Evolutionary conservation across 148 eudicot species (phyloP).

Genomic region (Camellia japonica): DNA sequence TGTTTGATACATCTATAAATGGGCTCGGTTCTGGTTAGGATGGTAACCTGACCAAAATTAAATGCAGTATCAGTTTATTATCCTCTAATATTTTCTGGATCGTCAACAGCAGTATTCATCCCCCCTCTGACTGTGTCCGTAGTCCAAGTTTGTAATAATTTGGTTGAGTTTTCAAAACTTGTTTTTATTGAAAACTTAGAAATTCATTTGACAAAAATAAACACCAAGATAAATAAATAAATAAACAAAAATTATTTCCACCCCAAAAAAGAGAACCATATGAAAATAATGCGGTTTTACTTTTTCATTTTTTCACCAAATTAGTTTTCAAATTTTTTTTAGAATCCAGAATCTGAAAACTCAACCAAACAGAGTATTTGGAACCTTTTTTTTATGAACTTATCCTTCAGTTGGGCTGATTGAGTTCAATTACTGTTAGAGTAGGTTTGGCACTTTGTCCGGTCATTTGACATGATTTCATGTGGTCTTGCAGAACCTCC

Average conservation of each 20-base stretch:
- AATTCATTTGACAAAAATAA: no score
- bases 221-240: no score
- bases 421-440: neutral
- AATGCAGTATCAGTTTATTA: neutral
- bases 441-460: neutral
- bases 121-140: neutral
- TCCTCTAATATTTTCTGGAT: neutral
- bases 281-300: no score
- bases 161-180: neutral
- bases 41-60: neutral
- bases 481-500: conserved; percentile 60
- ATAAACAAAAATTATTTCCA: no score
- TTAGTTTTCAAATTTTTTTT: no score
- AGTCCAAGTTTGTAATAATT: neutral
- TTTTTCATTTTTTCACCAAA: no score
- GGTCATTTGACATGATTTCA: neutral
- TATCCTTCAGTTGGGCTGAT: neutral
- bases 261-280: no score
- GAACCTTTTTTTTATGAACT: neutral
- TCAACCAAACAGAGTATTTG: no score
- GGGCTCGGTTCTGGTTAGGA: neutral
- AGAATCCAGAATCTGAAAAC: no score
- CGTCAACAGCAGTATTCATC: neutral
- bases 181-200: no score
- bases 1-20: neutral